Base-by-base conservation (phyloP, 805 yeast species). In the Metschnikowia cerradonensis region DNA sequence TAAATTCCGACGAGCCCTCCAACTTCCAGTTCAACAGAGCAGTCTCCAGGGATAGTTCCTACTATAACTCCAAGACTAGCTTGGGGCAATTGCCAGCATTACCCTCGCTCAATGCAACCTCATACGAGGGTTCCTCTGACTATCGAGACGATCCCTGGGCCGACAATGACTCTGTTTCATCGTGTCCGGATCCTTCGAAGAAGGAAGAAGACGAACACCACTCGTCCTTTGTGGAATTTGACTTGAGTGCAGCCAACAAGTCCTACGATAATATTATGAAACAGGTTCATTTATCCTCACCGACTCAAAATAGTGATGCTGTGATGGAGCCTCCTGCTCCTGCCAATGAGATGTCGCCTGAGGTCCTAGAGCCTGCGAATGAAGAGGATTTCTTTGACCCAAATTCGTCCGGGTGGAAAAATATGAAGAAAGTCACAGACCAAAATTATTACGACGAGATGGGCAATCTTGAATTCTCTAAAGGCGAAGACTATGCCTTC, bases 381-480 rank as follows among this genome's bases (percentile, higher is more conserved):
- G 59, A 53, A 11, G 73, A 69, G 37, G 73, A 70, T 48, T 72
- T 71, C 55, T 72, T 73, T 51, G 54, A 54, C 44, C 71, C 67
- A 19, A 68, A 76, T 34, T 79, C 74, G 13, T 44, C 69, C 6
- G 84, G 77, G 30, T 94, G 99, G 99, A 84, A 86, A 61, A 82
- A 87, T 15, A 90, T 94, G 89, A 86, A 87, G 40, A 83, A 92
- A 0, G 84, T 89, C 30, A 83, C 96, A 3, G 81, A 84, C 45
- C 76, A 80, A 50, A 89, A 89, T 54, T 78, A 89, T 39, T 92
- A 89, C 64, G 88, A 92, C 61, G 88, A 89, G 23, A 81, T 80
- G 60, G 97, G 94, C 3, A 82, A 83, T 51, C 68, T 83, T 22
- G 78, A 83, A 45, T 72, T 82, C 22, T 61, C 67, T 55, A 55